Percentiles rank a stretch among this genome's conserved stretches.
Conservation (phyloP, 2,329 filamentous ascomycete species). For the Leptosphaerulina australis region DNA sequence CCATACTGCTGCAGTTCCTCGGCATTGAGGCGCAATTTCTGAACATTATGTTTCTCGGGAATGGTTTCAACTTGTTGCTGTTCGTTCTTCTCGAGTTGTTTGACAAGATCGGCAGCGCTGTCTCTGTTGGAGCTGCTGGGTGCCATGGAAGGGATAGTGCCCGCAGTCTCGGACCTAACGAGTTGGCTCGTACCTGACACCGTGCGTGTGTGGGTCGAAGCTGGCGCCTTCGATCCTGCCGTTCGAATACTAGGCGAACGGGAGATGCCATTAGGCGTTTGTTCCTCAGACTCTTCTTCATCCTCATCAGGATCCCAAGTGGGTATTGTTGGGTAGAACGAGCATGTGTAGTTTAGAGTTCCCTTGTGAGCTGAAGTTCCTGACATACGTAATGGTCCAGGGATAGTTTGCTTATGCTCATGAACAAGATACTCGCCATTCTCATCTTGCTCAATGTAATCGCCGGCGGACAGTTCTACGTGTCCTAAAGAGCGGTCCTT, state of each 20-base stretch:
- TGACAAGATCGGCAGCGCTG: slow-evolving; percentile 51
- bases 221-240: slow-evolving; percentile 24
- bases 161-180: slow-evolving; percentile 43
- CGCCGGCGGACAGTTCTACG: slow-evolving; percentile 75
- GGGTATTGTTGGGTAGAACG: slow-evolving; percentile 90
- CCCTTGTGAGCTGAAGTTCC: slow-evolving; percentile 79
- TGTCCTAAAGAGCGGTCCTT: slow-evolving; percentile 88
- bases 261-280: slow-evolving; percentile 29
- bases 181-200: slow-evolving; percentile 31
- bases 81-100: slow-evolving; percentile 56
- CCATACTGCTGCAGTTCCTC: slow-evolving; percentile 82
- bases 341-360: slow-evolving; percentile 76
- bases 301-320: slow-evolving; percentile 89
- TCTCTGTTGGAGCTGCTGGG: slow-evolving; percentile 26
- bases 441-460: slow-evolving; percentile 79
- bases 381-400: slow-evolving; percentile 74
- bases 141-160: slow-evolving; percentile 52
- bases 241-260: slow-evolving; percentile 31
- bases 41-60: slow-evolving; percentile 62
- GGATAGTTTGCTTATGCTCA: slow-evolving; percentile 72
- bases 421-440: slow-evolving; percentile 80
- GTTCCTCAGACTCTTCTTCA: slow-evolving; percentile 61
- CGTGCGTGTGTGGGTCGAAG: slow-evolving; percentile 21
- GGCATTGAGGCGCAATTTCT: slow-evolving; percentile 77
- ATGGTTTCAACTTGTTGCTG: slow-evolving; percentile 55